phyloP scores from a whole-genome alignment of 1,284 basidiomycete genomes.

The Cystobasidium sp. region DNA sequence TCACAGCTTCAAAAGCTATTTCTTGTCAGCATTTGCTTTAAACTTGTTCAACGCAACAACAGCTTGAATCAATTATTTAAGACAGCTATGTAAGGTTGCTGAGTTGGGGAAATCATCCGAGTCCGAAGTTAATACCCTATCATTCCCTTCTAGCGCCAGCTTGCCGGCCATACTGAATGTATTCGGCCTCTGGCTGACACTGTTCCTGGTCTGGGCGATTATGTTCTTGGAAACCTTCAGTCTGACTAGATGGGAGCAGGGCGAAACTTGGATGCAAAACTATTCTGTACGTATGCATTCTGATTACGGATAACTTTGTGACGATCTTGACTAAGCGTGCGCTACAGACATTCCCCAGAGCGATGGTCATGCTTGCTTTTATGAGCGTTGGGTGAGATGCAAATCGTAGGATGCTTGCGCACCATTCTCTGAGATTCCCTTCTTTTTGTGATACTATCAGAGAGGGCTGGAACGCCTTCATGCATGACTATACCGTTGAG shows the following conservation, averaged over 20 bases:
- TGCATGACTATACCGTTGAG: conserved; percentile 79
- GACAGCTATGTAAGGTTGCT: conserved; percentile 76
- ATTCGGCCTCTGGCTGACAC: conserved; percentile 83
- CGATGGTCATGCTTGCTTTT: conserved; percentile 78
- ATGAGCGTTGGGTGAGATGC: conserved; percentile 61
- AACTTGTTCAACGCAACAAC: conserved; percentile 87
- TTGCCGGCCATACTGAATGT: conserved; percentile 85
- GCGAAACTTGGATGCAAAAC: conserved; percentile 75
- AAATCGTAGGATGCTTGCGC: no score
- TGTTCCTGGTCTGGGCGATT: conserved; percentile 92
- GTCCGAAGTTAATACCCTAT: background rate
- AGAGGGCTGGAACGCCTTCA: conserved; percentile 90
- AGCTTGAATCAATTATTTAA: conserved; percentile 95
- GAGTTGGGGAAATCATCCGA: background rate
- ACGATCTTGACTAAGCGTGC: background rate
- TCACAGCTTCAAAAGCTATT: conserved; percentile 89
- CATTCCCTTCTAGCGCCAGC: conserved; percentile 67
- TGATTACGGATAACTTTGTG: background rate
- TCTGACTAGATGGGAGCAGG: conserved; percentile 79
- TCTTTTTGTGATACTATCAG: conserved; percentile 74
- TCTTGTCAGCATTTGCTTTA: conserved; percentile 89
- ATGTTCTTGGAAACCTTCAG: conserved; percentile 91
- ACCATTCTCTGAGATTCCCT: no score
- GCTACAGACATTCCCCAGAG: conserved; percentile 71
- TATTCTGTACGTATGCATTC: conserved; percentile 59